Conservation (phyloP, 371 early-diverging fungal genomes). For the Mortierella sp. region DNA sequence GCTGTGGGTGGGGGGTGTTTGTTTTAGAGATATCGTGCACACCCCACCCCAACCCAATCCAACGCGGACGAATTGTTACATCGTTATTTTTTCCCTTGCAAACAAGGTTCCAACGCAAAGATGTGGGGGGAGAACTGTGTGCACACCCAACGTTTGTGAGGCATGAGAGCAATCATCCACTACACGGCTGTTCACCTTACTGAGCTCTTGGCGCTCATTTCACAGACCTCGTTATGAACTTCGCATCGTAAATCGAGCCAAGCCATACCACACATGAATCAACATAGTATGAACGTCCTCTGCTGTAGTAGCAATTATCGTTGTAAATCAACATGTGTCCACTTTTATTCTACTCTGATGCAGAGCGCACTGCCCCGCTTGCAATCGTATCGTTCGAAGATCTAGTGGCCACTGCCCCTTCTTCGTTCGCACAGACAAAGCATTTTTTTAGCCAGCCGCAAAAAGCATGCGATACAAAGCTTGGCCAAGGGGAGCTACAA, state of each 20-base stretch:
- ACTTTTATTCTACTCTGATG: neutral
- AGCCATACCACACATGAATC: neutral
- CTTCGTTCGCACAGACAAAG: neutral
- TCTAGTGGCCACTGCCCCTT: neutral
- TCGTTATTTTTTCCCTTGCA: neutral
- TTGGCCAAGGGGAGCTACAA: neutral
- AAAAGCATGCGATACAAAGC: neutral
- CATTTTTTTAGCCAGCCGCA: neutral
- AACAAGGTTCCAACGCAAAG: neutral
- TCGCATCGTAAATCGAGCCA: neutral
- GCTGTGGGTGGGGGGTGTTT: neutral
- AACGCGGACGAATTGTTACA: neutral
- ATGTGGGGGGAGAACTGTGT: neutral
- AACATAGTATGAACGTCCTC: neutral
- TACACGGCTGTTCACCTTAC: conserved; percentile 8
- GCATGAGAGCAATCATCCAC: neutral
- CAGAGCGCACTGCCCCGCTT: neutral
- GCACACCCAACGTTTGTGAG: neutral
- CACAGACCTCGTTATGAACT: neutral
- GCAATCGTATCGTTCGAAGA: neutral
- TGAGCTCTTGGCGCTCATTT: conserved; percentile 12
- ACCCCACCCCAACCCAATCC: no score
- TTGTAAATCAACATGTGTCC: neutral
- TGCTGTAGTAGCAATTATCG: neutral
- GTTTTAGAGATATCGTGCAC: neutral